phyloP scores from a whole-genome alignment of 2,329 filamentous ascomycete genomes.

The Tolypocladium nubicola region DNA sequence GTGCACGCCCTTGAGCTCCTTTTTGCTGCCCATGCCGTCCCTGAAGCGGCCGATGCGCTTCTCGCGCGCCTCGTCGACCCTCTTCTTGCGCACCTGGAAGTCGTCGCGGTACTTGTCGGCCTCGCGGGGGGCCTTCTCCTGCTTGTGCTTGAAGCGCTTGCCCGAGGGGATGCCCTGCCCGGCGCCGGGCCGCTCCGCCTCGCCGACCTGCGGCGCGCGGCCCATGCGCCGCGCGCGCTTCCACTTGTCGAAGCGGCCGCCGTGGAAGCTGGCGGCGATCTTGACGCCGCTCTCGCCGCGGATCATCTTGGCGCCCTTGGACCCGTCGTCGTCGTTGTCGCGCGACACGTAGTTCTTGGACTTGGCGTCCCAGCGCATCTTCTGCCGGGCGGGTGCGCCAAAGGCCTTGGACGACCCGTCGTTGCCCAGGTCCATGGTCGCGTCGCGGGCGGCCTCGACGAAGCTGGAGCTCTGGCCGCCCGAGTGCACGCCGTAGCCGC shows the following conservation, averaged over 20 bases:
- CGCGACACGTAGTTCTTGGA: slow-evolving; percentile 87
- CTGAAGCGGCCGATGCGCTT: slow-evolving; percentile 66
- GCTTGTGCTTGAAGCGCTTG: slow-evolving; percentile 69
- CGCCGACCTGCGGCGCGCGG: slow-evolving; percentile 70
- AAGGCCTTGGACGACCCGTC: slow-evolving; percentile 78
- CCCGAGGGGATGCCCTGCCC: slow-evolving; percentile 18
- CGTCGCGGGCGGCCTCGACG: slow-evolving; percentile 74
- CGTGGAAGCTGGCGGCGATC: slow-evolving; percentile 88
- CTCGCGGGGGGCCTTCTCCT: slow-evolving; percentile 80
- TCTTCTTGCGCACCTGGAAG: slow-evolving; percentile 83
- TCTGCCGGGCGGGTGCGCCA: slow-evolving; percentile 60
- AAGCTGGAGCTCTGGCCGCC: slow-evolving; percentile 69
- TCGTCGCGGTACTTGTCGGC: slow-evolving; percentile 90
- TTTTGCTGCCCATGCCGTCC: slow-evolving; percentile 61
- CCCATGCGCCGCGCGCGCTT: slow-evolving; percentile 74
- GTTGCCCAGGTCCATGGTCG: slow-evolving; percentile 84
- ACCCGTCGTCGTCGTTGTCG: slow-evolving; percentile 91
- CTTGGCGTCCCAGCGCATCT: slow-evolving; percentile 96
- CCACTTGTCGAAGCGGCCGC: slow-evolving; percentile 89
- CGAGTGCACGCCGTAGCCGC: slow-evolving; percentile 85
- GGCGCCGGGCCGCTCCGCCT: slow-evolving; percentile 50
- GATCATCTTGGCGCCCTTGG: slow-evolving; percentile 59
- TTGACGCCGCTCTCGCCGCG: slow-evolving; percentile 88
- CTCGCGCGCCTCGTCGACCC: slow-evolving; percentile 77
- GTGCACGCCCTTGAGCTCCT: slow-evolving; percentile 70